A percentile compares a stretch with the other conserved stretches of the same genome.
Evolutionary conservation across 306 rosid genomes (phyloP).

Genomic region (Gleditsia sinensis): DNA sequence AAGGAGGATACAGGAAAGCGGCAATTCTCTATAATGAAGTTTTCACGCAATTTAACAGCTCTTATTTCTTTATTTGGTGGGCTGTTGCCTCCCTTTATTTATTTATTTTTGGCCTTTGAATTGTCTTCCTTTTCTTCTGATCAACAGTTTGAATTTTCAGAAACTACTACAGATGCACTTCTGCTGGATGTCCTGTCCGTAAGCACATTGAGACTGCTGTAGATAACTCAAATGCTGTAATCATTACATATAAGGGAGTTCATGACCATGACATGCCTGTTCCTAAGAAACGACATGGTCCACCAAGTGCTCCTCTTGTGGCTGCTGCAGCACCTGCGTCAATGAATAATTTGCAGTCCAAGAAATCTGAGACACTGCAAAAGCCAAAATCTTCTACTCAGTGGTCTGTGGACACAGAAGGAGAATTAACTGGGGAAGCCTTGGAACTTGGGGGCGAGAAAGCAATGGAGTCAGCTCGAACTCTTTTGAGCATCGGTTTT

Average conservation of each 20-base stretch:
- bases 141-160: constrained; percentile 49
- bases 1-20: background rate
- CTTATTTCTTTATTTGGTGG: background rate
- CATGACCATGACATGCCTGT: constrained; percentile 93
- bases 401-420: constrained; percentile 85
- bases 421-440: constrained; percentile 94
- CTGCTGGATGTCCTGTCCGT: constrained; percentile 98
- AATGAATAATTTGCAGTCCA: constrained; percentile 52
- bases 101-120: background rate
- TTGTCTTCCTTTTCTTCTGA: constrained; percentile 28
- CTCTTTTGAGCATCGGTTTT: constrained; percentile 95
- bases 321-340: constrained; percentile 84
- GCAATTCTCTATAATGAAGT: constrained; percentile 10
- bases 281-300: constrained; percentile 86
- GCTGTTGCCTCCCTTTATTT: background rate
- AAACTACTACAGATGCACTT: constrained; percentile 98
- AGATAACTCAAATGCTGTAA: constrained; percentile 59
- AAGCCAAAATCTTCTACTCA: constrained; percentile 49
- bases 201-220: constrained; percentile 83
- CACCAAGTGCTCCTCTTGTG: constrained; percentile 72
- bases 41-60: background rate
- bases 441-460: constrained; percentile 94
- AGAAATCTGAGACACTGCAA: constrained; percentile 41
- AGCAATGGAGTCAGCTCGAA: constrained; percentile 97
- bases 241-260: constrained; percentile 81